Conservation (phyloP, 164 flowering plant genomes). For the Macadamia tetraphylla region DNA sequence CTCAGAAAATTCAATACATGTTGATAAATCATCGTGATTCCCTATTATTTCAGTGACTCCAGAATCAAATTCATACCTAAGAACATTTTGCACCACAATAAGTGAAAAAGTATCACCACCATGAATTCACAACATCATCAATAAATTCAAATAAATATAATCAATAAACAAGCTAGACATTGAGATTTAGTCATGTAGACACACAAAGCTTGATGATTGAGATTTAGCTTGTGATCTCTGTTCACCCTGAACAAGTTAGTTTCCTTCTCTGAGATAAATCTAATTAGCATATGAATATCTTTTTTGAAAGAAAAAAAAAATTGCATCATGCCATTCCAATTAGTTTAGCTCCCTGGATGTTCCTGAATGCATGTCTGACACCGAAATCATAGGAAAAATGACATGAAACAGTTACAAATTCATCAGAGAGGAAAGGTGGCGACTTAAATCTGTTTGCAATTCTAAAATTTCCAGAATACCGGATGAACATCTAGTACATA, state of each 20-base stretch:
- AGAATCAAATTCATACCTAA: constrained; percentile 66
- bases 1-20: constrained; percentile 53
- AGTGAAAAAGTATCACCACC: neutral
- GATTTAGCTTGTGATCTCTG: no score
- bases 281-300: no score
- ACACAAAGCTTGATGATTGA: no score
- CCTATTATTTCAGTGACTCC: constrained; percentile 40
- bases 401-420: no score
- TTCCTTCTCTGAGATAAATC: no score
- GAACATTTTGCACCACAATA: constrained; percentile 1
- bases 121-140: neutral
- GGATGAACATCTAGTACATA: no score
- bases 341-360: neutral
- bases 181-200: neutral
- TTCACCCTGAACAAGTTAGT: no score
- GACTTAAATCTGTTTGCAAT: no score
- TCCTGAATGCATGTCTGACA: neutral
- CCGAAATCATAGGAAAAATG: neutral
- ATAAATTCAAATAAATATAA: neutral
- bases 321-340: no score
- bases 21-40: constrained; percentile 63
- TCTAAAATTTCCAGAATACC: no score
- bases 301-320: no score
- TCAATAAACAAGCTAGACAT: neutral
- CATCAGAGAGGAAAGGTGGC: neutral